phyloP scores from a whole-genome alignment of 2,329 filamentous ascomycete species.

The Pyrenophora graminea region DNA sequence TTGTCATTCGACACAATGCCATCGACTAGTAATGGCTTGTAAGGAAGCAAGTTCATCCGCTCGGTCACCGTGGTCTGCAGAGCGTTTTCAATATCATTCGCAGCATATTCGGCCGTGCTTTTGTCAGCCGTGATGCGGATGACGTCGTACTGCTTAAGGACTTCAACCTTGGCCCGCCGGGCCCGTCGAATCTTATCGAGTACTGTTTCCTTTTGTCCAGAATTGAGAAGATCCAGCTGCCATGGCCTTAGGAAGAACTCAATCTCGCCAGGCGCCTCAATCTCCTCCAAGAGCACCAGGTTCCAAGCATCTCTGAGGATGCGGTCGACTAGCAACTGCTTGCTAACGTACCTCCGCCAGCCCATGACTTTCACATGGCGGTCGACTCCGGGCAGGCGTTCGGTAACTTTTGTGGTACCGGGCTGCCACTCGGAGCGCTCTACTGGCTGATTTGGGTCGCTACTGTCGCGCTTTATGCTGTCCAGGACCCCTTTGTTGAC shows the following conservation, averaged over 20 bases:
- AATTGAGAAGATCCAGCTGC: constrained; percentile 38
- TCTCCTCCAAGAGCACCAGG: constrained; percentile 41
- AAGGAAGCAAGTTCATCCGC: constrained; percentile 28
- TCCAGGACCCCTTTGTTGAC: constrained; percentile 24
- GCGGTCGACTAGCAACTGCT: constrained; percentile 39
- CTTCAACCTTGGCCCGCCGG: constrained; percentile 39
- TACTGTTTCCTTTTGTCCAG: constrained; percentile 29
- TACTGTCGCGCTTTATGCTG: constrained; percentile 18
- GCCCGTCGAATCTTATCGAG: constrained; percentile 35
- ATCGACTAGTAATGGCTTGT: constrained; percentile 22
- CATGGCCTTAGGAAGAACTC: constrained; percentile 42
- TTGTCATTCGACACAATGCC: constrained; percentile 3
- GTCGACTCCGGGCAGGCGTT: constrained; percentile 32
- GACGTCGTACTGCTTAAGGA: constrained; percentile 28
- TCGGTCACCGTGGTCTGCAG: constrained; percentile 22
- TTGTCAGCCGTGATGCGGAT: constrained; percentile 46
- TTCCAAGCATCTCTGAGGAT: constrained; percentile 44
- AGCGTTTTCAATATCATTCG: constrained; percentile 38
- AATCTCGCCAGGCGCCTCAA: constrained; percentile 42
- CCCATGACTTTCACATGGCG: constrained; percentile 8
- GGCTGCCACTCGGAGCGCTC: constrained; percentile 41
- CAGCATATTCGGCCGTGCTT: constrained; percentile 41
- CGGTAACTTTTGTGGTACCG: constrained; percentile 30
- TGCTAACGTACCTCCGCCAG: constrained; percentile 25
- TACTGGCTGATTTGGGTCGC: constrained; percentile 16